A percentile compares a stretch with the other conserved stretches of the same genome.
Evolutionary conservation across 768 basidiomycete species (phyloP).

Genomic region (Termitomyces heimii): DNA sequence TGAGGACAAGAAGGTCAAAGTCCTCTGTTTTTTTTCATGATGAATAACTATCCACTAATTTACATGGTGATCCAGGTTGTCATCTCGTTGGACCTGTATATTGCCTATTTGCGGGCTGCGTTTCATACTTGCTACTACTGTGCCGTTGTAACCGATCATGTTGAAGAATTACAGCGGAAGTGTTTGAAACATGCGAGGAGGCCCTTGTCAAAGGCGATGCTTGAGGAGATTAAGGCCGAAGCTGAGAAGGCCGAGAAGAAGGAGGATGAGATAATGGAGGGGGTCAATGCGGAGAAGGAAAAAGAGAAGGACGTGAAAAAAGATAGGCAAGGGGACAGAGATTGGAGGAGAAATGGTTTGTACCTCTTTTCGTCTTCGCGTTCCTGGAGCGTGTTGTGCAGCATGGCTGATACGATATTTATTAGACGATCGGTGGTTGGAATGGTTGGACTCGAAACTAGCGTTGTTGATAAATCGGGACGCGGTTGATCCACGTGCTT

Average conservation of each 20-base stretch:
- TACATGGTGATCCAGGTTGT: constrained; percentile 44
- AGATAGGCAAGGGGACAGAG: constrained; percentile 25
- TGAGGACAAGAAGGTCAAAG: constrained; percentile 63
- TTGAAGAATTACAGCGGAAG: constrained; percentile 93
- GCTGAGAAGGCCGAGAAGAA: constrained; percentile 43
- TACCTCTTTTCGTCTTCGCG: constrained; percentile 1
- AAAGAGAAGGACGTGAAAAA: constrained; percentile 26
- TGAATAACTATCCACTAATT: background rate
- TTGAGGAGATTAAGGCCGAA: constrained; percentile 59
- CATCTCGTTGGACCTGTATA: constrained; percentile 85
- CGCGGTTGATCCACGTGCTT: constrained; percentile 78
- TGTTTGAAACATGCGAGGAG: constrained; percentile 90
- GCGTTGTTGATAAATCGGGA: constrained; percentile 74
- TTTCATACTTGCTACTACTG: constrained; percentile 99
- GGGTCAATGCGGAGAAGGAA: constrained; percentile 23
- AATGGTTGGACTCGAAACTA: constrained; percentile 84
- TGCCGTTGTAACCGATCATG: constrained; percentile 84
- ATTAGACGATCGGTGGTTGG: constrained; percentile 83
- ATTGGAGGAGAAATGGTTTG: constrained; percentile 64
- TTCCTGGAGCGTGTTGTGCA: background rate
- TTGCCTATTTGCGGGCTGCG: constrained; percentile 89
- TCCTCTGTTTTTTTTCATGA: constrained; percentile 5
- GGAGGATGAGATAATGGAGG: constrained; percentile 28
- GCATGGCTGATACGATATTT: constrained; percentile 6
- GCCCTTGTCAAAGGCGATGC: constrained; percentile 53